Evolutionary conservation across 164 flowering plant species (phyloP).

Genomic region (Sextonia rubra): DNA sequence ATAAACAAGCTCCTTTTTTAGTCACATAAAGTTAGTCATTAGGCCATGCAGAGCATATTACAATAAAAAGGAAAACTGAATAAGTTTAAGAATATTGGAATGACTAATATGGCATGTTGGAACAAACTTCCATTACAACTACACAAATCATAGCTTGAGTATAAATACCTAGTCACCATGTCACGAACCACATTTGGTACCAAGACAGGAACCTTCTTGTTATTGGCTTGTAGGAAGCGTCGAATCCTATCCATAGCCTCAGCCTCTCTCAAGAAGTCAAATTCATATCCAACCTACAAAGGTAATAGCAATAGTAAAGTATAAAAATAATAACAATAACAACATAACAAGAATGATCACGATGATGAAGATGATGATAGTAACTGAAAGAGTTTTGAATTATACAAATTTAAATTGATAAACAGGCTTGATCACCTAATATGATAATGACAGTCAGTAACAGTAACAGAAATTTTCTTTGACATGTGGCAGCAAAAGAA

Average conservation of each 20-base stretch:
- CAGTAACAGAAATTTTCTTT: not conserved
- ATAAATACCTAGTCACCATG: constrained; percentile 63
- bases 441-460: not conserved
- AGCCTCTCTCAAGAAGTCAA: constrained; percentile 91
- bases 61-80: not conserved
- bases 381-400: not conserved
- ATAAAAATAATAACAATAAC: not conserved
- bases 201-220: constrained; percentile 71
- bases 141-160: not conserved
- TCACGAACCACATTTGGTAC: constrained; percentile 63
- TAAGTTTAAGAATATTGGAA: not conserved
- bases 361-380: too few species aligned
- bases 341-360: not conserved
- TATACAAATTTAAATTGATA: not conserved
- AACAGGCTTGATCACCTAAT: not conserved
- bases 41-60: too few species aligned
- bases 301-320: not conserved
- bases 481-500: not conserved
- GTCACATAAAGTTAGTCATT: too few species aligned
- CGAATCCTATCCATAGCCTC: constrained; percentile 76
- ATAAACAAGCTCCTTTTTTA: too few species aligned
- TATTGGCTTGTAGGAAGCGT: constrained; percentile 50
- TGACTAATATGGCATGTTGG: too few species aligned
- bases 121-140: not conserved
- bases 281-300: constrained; percentile 82